phyloP scores from a whole-genome alignment of 148 eudicot species.

The Vaccinium myrtillus region DNA sequence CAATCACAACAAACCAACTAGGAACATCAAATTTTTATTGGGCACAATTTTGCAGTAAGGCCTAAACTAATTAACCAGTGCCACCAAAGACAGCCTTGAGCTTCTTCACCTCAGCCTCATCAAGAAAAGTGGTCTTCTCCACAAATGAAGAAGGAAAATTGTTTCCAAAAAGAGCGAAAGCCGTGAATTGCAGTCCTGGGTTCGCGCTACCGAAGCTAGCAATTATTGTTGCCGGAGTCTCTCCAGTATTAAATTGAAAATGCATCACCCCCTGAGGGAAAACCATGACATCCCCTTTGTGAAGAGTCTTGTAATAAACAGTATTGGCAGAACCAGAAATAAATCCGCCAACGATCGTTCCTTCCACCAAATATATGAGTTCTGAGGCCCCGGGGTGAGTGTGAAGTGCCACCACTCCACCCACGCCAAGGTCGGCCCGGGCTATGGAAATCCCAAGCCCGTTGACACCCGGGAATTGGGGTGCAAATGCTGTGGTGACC shows the following conservation, averaged over 20 bases:
- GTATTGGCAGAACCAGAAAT: conserved; percentile 49
- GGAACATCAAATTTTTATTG: not conserved
- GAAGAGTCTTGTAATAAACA: conserved; percentile 45
- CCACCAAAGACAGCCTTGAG: conserved; percentile 85
- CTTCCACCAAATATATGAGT: conserved; percentile 45
- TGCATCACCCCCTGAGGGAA: conserved; percentile 84
- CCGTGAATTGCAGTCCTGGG: conserved; percentile 78
- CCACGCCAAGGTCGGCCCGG: conserved; percentile 58
- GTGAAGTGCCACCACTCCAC: conserved; percentile 81
- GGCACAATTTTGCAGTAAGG: not conserved
- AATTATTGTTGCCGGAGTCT: conserved; percentile 38
- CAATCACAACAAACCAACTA: not conserved
- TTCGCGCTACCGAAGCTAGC: conserved; percentile 50
- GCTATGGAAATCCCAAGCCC: conserved; percentile 74
- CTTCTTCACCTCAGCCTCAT: conserved; percentile 55
- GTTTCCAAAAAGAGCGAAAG: conserved; percentile 59
- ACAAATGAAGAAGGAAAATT: conserved; percentile 53
- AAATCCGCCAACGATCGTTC: conserved; percentile 61
- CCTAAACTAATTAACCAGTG: conserved; percentile 26
- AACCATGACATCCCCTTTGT: conserved; percentile 68
- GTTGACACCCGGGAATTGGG: conserved; percentile 68
- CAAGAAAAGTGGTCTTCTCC: conserved; percentile 56
- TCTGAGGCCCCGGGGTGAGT: conserved; percentile 76
- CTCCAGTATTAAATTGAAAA: conserved; percentile 61
- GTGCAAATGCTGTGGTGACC: conserved; percentile 65